Percentiles rank a stretch among this genome's conserved stretches.
Evolutionary conservation across 768 basidiomycete species (phyloP).

Genomic region (Boletellus ananas): DNA sequence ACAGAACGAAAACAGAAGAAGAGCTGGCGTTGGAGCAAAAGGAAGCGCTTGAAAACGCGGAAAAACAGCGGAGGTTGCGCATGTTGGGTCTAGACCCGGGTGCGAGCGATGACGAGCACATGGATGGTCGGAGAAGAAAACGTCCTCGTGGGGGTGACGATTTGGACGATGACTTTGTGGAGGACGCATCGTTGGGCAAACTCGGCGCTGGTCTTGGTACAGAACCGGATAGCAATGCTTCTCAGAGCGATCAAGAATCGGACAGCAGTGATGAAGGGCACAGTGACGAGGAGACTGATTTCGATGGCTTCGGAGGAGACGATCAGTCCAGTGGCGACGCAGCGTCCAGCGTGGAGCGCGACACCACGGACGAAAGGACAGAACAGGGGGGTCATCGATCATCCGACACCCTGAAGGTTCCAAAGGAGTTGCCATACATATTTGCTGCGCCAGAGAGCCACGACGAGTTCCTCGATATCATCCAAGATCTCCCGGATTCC

Average conservation of each 20-base stretch:
- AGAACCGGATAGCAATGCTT: constrained; percentile 40
- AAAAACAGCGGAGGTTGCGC: constrained; percentile 68
- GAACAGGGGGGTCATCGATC: constrained; percentile 33
- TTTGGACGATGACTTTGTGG: constrained; percentile 79
- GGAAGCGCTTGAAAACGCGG: constrained; percentile 80
- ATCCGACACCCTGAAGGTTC: constrained; percentile 27
- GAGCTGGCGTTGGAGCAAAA: constrained; percentile 88
- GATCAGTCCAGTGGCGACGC: constrained; percentile 37
- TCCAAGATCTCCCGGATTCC: constrained; percentile 64
- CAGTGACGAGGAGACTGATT: constrained; percentile 30
- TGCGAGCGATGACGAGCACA: constrained; percentile 58
- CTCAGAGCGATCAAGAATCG: constrained; percentile 32
- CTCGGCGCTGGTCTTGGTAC: constrained; percentile 34
- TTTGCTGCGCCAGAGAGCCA: constrained; percentile 86
- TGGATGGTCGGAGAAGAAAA: constrained; percentile 42
- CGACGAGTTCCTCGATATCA: constrained; percentile 83
- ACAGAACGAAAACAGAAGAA: constrained; percentile 95
- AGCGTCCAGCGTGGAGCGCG: constrained; percentile 33
- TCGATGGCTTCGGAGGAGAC: constrained; percentile 33
- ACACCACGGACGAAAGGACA: constrained; percentile 39
- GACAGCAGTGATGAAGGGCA: constrained; percentile 21
- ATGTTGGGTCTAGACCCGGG: constrained; percentile 81
- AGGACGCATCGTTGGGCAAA: constrained; percentile 35
- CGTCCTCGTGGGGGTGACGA: constrained; percentile 76
- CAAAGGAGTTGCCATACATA: constrained; percentile 81